A percentile compares a stretch with the other conserved stretches of the same genome.
These are phyloP conservation scores for Gonapodya prolifera DNA, from an alignment of 192 early-diverging fungal species.

Conservation along the genomic window DNA sequence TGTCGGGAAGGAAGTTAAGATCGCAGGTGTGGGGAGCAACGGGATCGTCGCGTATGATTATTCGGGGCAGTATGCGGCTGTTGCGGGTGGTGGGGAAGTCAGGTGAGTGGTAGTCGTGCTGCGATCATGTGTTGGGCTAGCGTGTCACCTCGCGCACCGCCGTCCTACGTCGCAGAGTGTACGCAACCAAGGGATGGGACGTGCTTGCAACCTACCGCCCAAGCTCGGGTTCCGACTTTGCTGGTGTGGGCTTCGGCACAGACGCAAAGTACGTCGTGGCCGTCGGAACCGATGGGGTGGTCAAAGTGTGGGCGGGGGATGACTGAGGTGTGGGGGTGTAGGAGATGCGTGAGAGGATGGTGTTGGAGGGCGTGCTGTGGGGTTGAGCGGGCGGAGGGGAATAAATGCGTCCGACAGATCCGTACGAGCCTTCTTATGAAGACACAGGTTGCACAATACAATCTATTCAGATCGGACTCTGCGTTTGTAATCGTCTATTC, in stretches of 20 bases:
- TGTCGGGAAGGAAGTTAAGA: constrained; percentile 47
- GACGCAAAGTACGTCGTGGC: constrained; percentile 37
- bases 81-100: constrained; percentile 36
- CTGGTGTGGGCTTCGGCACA: constrained; percentile 40
- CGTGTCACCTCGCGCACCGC: not conserved
- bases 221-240: constrained; percentile 21
- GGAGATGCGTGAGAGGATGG: too few species aligned
- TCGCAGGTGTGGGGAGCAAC: constrained; percentile 32
- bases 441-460: too few species aligned
- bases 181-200: not conserved
- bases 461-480: too few species aligned
- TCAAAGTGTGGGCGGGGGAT: constrained; percentile 31
- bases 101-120: constrained; percentile 13
- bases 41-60: constrained; percentile 60
- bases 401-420: too few species aligned
- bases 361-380: too few species aligned
- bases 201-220: not conserved
- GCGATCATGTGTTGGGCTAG: not conserved
- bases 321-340: too few species aligned
- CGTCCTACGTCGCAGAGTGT: not conserved
- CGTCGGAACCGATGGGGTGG: constrained; percentile 39
- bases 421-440: too few species aligned
- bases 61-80: constrained; percentile 71
- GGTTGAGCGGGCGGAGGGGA: too few species aligned
- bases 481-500: too few species aligned